phyloP scores from a whole-genome alignment of 169 alveolate species.

The Plasmodium falciparum region DNA sequence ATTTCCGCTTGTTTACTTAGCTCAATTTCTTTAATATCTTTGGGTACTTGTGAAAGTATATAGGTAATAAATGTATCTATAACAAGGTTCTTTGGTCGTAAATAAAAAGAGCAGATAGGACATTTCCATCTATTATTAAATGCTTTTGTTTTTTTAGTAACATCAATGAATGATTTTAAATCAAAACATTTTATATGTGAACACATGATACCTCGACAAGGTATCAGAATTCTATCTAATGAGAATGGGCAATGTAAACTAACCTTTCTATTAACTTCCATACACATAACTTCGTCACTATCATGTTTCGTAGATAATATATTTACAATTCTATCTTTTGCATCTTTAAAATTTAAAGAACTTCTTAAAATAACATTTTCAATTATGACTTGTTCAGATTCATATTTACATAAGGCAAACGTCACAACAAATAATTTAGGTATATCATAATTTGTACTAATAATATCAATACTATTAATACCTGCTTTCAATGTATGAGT shows the following conservation, averaged over 20 bases:
- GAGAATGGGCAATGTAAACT: slow-evolving; percentile 89
- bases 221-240: slow-evolving; percentile 89
- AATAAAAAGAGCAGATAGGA: slow-evolving; percentile 91
- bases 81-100: slow-evolving; percentile 90
- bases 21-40: slow-evolving; percentile 78
- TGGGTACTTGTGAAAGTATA: slow-evolving; percentile 80
- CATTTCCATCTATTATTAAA: slow-evolving; percentile 95
- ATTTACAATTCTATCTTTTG: slow-evolving; percentile 75
- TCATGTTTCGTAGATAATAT: slow-evolving; percentile 80
- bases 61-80: slow-evolving; percentile 88
- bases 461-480: slow-evolving; percentile 81
- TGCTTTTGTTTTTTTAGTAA: slow-evolving; percentile 92
- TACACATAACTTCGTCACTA: slow-evolving; percentile 90
- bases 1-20: slow-evolving; percentile 70
- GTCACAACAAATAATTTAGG: slow-evolving; percentile 83
- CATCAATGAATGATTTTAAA: slow-evolving; percentile 89
- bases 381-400: slow-evolving; percentile 82
- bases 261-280: slow-evolving; percentile 85
- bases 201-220: slow-evolving; percentile 93
- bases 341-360: slow-evolving; percentile 77
- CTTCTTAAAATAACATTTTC: slow-evolving; percentile 77
- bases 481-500: slow-evolving; percentile 87
- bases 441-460: slow-evolving; percentile 80
- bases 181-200: slow-evolving; percentile 94
- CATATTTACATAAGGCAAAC: slow-evolving; percentile 81